Evolutionary conservation across 768 basidiomycete species (phyloP).

Genomic region (Lentinula sp.): DNA sequence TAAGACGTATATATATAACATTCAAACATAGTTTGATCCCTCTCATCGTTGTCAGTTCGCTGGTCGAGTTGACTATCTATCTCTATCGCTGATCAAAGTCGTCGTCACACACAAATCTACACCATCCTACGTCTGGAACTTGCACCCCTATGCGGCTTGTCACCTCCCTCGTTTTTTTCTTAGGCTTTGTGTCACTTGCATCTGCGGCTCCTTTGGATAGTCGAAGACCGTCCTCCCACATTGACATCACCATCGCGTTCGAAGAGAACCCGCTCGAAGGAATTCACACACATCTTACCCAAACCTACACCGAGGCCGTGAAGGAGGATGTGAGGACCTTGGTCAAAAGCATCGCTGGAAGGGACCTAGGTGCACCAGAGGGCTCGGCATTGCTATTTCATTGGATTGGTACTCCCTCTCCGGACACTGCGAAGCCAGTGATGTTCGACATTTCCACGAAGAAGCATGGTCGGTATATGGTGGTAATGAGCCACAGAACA

Average conservation of each 20-base stretch:
- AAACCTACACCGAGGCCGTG: no score
- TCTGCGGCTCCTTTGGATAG: no score
- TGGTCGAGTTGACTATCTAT: not conserved
- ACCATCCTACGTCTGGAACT: no score
- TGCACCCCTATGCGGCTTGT: no score
- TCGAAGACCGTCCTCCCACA: not conserved
- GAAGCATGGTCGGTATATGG: not conserved
- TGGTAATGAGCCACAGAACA: not conserved
- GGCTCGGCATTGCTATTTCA: not conserved
- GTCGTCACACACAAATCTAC: no score
- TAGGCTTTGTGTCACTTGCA: no score
- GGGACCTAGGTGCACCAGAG: not conserved
- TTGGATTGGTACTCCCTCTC: not conserved
- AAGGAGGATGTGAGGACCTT: not conserved
- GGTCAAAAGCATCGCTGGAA: not conserved
- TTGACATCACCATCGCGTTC: not conserved
- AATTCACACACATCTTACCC: no score
- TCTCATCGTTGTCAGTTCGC: not conserved
- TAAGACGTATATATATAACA: no score
- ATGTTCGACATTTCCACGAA: not conserved
- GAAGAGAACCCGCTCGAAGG: no score
- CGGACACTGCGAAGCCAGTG: not conserved
- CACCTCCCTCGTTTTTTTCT: no score
- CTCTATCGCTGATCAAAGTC: no score
- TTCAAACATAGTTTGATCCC: no score